phyloP scores from a whole-genome alignment of 2,329 filamentous ascomycete species.

The Venturia oleaginea region DNA sequence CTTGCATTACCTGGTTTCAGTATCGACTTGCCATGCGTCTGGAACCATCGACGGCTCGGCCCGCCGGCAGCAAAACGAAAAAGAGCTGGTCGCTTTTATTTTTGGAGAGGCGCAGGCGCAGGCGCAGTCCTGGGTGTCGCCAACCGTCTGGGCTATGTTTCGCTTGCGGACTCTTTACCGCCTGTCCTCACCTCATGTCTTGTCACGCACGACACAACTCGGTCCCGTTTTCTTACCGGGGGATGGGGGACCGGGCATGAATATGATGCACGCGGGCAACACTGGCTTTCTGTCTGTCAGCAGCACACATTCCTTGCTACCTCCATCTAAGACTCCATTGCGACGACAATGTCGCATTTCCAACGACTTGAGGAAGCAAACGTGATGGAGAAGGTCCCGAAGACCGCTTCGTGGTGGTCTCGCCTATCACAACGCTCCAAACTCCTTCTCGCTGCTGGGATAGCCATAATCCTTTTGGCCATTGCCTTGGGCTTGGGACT shows the following conservation, averaged over 20 bases:
- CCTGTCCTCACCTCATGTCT: neutral
- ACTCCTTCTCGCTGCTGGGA: conserved; percentile 14
- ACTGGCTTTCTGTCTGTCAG: neutral
- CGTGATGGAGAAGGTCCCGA: neutral
- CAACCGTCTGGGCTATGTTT: neutral
- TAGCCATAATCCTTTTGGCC: conserved; percentile 21
- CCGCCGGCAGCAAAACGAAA: no score
- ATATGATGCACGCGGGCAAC: neutral
- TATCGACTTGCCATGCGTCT: neutral
- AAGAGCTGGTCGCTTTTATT: no score
- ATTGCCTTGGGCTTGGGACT: conserved; percentile 46
- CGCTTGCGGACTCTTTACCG: neutral
- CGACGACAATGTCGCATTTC: neutral
- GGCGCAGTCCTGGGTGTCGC: neutral
- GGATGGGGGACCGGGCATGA: neutral
- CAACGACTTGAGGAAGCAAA: neutral
- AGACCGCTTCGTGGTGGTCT: neutral
- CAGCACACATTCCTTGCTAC: neutral
- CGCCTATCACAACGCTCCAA: neutral
- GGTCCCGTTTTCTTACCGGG: neutral
- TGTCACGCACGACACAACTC: neutral
- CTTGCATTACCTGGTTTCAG: neutral
- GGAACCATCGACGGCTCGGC: neutral
- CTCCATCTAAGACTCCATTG: neutral
- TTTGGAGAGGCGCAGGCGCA: neutral